Evolutionary conservation across 208 protist genomes (phyloP).

Genomic region (Strigomonas culicis): DNA sequence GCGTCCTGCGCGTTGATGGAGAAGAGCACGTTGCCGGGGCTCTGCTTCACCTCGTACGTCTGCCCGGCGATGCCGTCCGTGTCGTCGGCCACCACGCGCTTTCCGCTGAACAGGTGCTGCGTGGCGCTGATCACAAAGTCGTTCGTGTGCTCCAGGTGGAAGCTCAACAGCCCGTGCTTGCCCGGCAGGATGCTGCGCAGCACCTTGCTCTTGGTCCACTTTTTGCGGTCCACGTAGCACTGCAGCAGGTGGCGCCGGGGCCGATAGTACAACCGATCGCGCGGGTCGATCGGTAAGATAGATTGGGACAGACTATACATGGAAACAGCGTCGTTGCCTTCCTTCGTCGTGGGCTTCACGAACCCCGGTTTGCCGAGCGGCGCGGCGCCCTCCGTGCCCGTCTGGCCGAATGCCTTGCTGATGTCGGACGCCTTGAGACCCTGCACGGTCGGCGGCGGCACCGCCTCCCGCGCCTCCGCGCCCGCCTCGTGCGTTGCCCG

Average conservation of each 20-base stretch:
- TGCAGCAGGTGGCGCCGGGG: slow-evolving; percentile 36
- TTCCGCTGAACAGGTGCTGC: slow-evolving; percentile 9
- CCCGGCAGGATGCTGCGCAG: slow-evolving; percentile 15
- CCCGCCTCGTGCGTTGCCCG: not conserved
- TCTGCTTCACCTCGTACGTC: slow-evolving; percentile 20
- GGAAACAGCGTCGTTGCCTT: slow-evolving; percentile 32
- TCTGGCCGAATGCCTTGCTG: slow-evolving; percentile 10
- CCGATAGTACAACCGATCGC: slow-evolving; percentile 46
- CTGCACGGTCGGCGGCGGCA: not conserved
- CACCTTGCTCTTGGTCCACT: slow-evolving; percentile 13
- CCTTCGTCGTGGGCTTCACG: slow-evolving; percentile 30
- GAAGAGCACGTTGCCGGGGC: slow-evolving; percentile 28
- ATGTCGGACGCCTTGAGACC: not conserved
- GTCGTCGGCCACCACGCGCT: slow-evolving; percentile 20
- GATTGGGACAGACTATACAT: slow-evolving; percentile 50
- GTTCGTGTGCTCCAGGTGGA: slow-evolving; percentile 36
- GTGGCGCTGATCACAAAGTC: slow-evolving; percentile 36
- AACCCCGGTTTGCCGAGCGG: slow-evolving; percentile 9
- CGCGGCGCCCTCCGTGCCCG: not conserved
- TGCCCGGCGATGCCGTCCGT: slow-evolving; percentile 23
- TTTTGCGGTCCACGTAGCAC: slow-evolving; percentile 36
- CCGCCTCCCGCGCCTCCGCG: not conserved
- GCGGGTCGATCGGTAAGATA: slow-evolving; percentile 33
- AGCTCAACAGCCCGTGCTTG: slow-evolving; percentile 24
- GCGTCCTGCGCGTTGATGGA: slow-evolving; percentile 19